Evolutionary conservation across 306 rosid species (phyloP), one percentile per base, ranked within the genome.

Genomic region (Rosa multiflora): DNA sequence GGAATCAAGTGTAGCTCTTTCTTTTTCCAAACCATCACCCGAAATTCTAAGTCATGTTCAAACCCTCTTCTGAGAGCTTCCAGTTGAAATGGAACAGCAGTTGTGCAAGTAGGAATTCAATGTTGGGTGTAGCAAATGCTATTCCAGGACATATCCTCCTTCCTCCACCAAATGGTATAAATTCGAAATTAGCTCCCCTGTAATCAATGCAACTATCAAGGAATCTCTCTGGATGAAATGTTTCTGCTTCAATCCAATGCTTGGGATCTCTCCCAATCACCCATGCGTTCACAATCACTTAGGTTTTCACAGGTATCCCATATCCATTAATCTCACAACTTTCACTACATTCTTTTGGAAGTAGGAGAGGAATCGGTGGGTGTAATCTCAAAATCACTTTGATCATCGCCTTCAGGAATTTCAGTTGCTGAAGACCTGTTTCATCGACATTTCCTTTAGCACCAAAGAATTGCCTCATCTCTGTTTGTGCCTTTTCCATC

Each of bases 301-400:
- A 48, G 40, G 55, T 79, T 72, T 63, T 72, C 5, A 4, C 23
- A 3, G 49, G 74, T 73, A 62, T 79, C 71, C 26, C 42, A 23
- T 62, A 63, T 23, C 74, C 82, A 40, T 80, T 20, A 52, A 63
- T 74, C 37, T 72, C 74, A 43, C 79, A 66, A 9, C 40, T 53
- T 21, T 67, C 58, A 20, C 61, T 42, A 10, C 47, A 37, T 74
- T 80, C 83, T 66, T 51, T 73, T 53, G 79, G 83, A 80, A 80
- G 39, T 39, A 66, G 43, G 4, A 80, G 7, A 40, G 74, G 83
- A 62, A 51, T 12, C 8, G 78, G 29, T 73, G 83, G 78, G 51
- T 79, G 83, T 9, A 80, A 21, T 48, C 74, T 73, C n/a, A 73
- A 51, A 8, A 74, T 61, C 32, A 61, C 82, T 61, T 79, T 79